Evolutionary conservation across 169 alveolate genomes (phyloP), one percentile per base, ranked within the genome.

Genomic region (Eimeria maxima): DNA sequence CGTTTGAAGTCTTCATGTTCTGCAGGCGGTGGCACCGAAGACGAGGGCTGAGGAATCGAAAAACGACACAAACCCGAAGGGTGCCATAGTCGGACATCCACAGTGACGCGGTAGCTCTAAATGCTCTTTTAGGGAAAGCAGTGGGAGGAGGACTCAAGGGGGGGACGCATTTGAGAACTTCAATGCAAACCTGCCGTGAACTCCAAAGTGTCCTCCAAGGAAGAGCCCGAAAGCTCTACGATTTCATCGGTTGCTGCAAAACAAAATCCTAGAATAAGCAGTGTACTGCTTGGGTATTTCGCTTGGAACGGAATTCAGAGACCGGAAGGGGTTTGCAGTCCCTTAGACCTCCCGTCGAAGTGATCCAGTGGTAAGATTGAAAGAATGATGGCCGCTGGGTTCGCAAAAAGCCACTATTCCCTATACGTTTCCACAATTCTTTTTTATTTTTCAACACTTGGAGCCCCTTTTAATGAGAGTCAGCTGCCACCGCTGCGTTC

Each of bases 1-100:
- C 97, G 87, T 86, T 95, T 53, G 97, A 92, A 65, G 94, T 89
- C 96, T 94, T 94, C 88, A 87, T 87, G 11, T 87, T 87, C 22
- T 84, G 27, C 83, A 73, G 14, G 83, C 20, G 0, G 29, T 73
- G 50, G 83, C 83, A 16, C 83, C 83, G 55, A 38, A 13, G 53
- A 73, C 83, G 83, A 13, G 83, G 4, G 55, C 29, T 38, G 50
- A 50, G 29, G 53, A n/a, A 73, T 73, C 29, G 29, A 73, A 42
- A n/a, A 38, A 3, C 83, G 14, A 42, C 83, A 18, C 53, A 73
- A 38, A 18, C 53, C 53, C 53, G 55, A 22, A 38, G 55, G 83
- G 18, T 38, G 27, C 55, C 83, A 38, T 29, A 38, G 29, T 38
- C 50, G 55, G 33, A 38, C 29, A 50, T 73, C 83, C 22, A 11